Conservation (phyloP, 805 yeast genomes). For the Candida tibetensis region DNA sequence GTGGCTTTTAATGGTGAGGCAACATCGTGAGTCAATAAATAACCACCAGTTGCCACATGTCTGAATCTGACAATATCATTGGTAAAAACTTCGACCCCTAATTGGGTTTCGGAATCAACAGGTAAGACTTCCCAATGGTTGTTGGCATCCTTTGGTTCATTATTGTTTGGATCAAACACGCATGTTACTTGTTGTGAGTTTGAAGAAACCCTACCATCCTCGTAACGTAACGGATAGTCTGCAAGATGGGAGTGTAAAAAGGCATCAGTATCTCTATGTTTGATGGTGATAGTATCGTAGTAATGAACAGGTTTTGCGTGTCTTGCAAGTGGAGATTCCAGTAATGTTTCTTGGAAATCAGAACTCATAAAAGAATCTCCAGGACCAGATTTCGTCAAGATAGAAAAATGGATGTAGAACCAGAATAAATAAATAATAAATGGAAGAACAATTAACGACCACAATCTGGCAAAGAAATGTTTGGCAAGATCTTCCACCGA, state of each 20-base stretch:
- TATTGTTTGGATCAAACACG: conserved; percentile 37
- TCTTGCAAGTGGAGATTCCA: conserved; percentile 74
- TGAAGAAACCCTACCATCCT: conserved; percentile 93
- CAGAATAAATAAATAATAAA: conserved; percentile 78
- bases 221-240: conserved; percentile 85
- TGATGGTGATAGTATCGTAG: conserved; percentile 71
- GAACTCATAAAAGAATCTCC: conserved; percentile 96
- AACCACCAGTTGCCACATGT: conserved; percentile 79
- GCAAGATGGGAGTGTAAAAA: conserved; percentile 78
- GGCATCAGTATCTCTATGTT: conserved; percentile 77
- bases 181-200: conserved; percentile 94
- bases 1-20: conserved; percentile 91
- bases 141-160: conserved; percentile 48
- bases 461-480: conserved; percentile 75
- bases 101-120: conserved; percentile 23
- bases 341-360: conserved; percentile 88
- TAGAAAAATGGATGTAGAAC: conserved; percentile 88
- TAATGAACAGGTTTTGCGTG: conserved; percentile 71
- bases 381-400: conserved; percentile 85
- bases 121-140: conserved; percentile 89
- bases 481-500: conserved; percentile 52
- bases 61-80: conserved; percentile 75
- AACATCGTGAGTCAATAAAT: conserved; percentile 86
- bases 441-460: conserved; percentile 74
- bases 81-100: conserved; percentile 45